Evolutionary conservation across 208 protist genomes (phyloP).

Genomic region (Naegleria fowleri): DNA sequence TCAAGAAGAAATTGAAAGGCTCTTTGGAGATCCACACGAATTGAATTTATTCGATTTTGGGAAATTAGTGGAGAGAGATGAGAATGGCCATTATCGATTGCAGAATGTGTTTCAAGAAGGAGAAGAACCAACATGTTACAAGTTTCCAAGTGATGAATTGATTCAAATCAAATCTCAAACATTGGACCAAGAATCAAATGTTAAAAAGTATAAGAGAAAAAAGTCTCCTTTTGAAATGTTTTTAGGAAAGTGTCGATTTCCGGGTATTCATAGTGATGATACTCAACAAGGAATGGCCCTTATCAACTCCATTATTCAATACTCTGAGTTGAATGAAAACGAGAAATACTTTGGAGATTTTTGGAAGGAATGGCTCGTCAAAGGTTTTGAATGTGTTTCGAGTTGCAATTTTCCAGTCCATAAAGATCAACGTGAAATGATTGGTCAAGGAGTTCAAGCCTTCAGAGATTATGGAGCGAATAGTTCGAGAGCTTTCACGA

Average conservation of each 20-base stretch:
- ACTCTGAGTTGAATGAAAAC: not conserved
- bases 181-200: not conserved
- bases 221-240: not conserved
- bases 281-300: constrained; percentile 6
- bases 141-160: not conserved
- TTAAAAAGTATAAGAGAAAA: not conserved
- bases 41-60: not conserved
- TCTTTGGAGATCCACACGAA: not conserved
- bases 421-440: not conserved
- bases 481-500: not conserved
- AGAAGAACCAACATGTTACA: not conserved
- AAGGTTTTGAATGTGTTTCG: not conserved
- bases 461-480: not conserved
- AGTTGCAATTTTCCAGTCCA: not conserved
- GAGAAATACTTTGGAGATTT: not conserved
- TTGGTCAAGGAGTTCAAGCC: not conserved
- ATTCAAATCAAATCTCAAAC: not conserved
- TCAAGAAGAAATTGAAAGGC: not conserved
- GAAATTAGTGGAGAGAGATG: not conserved
- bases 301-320: not conserved
- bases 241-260: not conserved
- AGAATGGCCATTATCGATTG: not conserved
- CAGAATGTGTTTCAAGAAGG: not conserved
- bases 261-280: not conserved
- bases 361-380: not conserved